These are phyloP conservation scores for Aspergillus vadensis DNA, from an alignment of 2,329 filamentous ascomycete species.

Conservation along the genomic window DNA sequence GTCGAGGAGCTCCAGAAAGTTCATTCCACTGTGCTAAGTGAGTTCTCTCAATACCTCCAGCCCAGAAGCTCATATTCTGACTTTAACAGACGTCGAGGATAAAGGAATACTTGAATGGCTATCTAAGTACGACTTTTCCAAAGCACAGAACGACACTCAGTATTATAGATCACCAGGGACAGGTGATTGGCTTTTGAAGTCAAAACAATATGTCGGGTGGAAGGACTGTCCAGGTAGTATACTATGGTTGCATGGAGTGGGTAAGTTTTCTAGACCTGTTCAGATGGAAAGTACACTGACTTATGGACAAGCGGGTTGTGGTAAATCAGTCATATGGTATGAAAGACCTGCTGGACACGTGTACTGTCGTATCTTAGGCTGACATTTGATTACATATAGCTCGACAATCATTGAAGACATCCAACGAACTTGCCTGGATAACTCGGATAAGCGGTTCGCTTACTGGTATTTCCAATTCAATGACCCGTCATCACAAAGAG, in stretches of 20 bases:
- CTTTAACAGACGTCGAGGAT: background rate
- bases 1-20: background rate
- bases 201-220: background rate
- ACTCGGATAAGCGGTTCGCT: background rate
- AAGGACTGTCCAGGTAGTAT: background rate
- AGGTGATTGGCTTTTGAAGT: slow-evolving; percentile 1
- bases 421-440: background rate
- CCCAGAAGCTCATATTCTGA: background rate
- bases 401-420: background rate
- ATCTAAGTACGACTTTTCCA: background rate
- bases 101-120: slow-evolving; percentile 1
- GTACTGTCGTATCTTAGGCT: background rate
- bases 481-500: background rate
- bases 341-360: background rate
- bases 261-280: background rate
- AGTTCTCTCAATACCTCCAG: background rate
- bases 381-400: background rate
- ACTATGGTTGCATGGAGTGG: slow-evolving; percentile 1
- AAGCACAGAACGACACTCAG: background rate
- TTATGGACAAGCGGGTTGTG: background rate
- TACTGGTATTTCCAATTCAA: slow-evolving; percentile 4
- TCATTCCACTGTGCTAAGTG: background rate
- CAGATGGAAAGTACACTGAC: background rate
- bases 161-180: background rate
- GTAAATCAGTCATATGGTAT: slow-evolving; percentile 8